phyloP scores from a whole-genome alignment of 768 basidiomycete species.

The Russula virescens region DNA sequence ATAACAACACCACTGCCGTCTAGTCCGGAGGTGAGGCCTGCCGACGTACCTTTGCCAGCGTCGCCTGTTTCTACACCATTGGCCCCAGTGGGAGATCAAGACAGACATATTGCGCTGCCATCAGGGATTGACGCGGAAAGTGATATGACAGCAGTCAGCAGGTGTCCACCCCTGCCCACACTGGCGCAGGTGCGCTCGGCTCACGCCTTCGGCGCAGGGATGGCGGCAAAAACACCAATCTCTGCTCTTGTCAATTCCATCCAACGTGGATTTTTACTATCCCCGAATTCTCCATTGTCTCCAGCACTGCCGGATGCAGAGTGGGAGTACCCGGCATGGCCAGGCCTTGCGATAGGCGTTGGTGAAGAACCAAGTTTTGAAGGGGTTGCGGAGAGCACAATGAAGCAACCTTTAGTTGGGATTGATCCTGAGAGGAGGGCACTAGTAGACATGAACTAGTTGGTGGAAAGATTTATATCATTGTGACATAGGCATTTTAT shows the following conservation, averaged over 20 bases:
- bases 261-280: constrained; percentile 61
- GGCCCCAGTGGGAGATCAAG: neutral
- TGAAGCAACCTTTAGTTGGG: constrained; percentile 8
- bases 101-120: neutral
- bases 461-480: neutral
- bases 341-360: constrained; percentile 4
- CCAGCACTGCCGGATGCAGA: constrained; percentile 44
- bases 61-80: constrained; percentile 6
- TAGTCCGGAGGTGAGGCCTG: constrained; percentile 14
- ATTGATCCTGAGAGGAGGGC: constrained; percentile 18
- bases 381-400: constrained; percentile 18
- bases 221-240: constrained; percentile 47
- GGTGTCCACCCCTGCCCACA: neutral
- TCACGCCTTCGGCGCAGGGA: neutral
- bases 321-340: constrained; percentile 22
- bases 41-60: constrained; percentile 15
- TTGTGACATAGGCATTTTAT: neutral
- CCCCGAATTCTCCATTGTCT: constrained; percentile 56
- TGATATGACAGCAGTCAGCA: neutral
- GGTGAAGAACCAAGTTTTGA: constrained; percentile 18
- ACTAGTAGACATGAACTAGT: constrained; percentile 21
- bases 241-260: constrained; percentile 52
- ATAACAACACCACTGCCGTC: constrained; percentile 6
- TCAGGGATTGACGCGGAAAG: neutral
- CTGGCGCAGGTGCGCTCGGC: neutral